Evolutionary conservation across 441 rosid species (phyloP), one percentile per base, ranked within the genome.

Genomic region (Adansonia madagascariensis): DNA sequence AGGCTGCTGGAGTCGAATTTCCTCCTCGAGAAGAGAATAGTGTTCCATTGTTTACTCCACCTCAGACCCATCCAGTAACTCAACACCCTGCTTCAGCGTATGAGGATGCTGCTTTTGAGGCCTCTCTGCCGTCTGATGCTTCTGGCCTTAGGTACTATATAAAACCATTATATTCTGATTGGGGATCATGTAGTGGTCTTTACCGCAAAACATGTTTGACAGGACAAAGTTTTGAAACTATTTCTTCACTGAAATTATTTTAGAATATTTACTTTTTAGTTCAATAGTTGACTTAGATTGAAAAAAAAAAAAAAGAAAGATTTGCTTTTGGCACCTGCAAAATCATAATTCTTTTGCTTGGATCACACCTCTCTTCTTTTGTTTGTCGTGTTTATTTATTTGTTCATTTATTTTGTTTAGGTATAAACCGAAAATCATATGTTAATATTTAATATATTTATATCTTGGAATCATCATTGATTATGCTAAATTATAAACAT

Each of bases 31-130:
- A 79, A 67, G 97, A 91, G 86, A 88, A 88, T 81, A 82, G 83
- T 74, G 97, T 94, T 12, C 97, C 97, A 0, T 82, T 95, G 72
- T 95, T 94, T 79, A 94, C 99, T 79, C 98, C 99, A 64, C 98
- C 99, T 14, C 98, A 94, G 82, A 88, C 97, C 68, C 97, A 94
- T 76, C 92, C 97, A 14, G 80, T 91, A 79, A 86, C 79, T 66
- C 88, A 87, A 44, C 86, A 86, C 27, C 86, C 86, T 31, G 80
- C 81, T 85, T 73, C 88, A 74, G 72, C 84, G 35, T 88, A 82
- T 85, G 97, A 94, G 80, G 95, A 91, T 85, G 95, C 89, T 82
- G 99, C 92, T 74, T 89, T 94, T 75, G 91, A 94, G 85, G 97
- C 93, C 65, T 95, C 97, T 47, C 86, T 92, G 61, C 91, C 89